Conservation (phyloP, 768 basidiomycete species). For the Lepiota venenata region DNA sequence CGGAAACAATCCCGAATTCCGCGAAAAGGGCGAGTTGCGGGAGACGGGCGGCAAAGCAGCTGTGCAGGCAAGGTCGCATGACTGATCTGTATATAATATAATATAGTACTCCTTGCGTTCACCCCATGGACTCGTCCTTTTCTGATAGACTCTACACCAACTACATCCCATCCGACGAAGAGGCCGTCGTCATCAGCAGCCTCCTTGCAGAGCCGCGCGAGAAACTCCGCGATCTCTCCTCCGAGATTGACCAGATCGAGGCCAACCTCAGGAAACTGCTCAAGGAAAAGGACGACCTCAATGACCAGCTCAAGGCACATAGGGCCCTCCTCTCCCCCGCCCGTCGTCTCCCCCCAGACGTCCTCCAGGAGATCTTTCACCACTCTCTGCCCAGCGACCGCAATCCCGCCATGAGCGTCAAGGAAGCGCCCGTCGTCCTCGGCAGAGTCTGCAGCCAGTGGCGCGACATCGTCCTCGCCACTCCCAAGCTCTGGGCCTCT, state of each 20-base stretch:
- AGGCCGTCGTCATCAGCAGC: slow-evolving; percentile 5
- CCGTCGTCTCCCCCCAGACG: slow-evolving; percentile 17
- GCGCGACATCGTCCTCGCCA: slow-evolving; percentile 14
- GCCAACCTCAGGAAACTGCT: slow-evolving; percentile 1
- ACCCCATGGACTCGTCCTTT: slow-evolving; percentile 13
- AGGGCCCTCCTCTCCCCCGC: slow-evolving; percentile 14
- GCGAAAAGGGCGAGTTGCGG: slow-evolving; percentile 56
- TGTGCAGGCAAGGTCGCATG: slow-evolving; percentile 32
- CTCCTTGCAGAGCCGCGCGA: slow-evolving; percentile 8
- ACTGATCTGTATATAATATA: background rate
- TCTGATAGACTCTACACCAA: slow-evolving; percentile 9
- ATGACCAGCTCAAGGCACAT: slow-evolving; percentile 8
- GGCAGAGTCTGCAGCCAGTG: slow-evolving; percentile 18
- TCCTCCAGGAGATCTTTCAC: slow-evolving; percentile 18
- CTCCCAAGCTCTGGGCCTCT: slow-evolving; percentile 13
- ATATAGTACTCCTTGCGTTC: background rate
- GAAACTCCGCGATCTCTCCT: slow-evolving; percentile 7
- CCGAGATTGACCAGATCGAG: slow-evolving; percentile 7
- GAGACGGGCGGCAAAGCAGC: slow-evolving; percentile 45
- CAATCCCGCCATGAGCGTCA: slow-evolving; percentile 18
- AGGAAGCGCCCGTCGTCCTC: slow-evolving; percentile 17
- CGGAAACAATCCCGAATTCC: slow-evolving; percentile 42
- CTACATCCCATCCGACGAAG: slow-evolving; percentile 11
- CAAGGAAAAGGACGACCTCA: slow-evolving; percentile 2
- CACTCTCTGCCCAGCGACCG: slow-evolving; percentile 18